Percentiles rank a stretch among this genome's conserved stretches.
Conservation (phyloP, 73 alveolate genomes). For the Paramecium tetraurelia region DNA sequence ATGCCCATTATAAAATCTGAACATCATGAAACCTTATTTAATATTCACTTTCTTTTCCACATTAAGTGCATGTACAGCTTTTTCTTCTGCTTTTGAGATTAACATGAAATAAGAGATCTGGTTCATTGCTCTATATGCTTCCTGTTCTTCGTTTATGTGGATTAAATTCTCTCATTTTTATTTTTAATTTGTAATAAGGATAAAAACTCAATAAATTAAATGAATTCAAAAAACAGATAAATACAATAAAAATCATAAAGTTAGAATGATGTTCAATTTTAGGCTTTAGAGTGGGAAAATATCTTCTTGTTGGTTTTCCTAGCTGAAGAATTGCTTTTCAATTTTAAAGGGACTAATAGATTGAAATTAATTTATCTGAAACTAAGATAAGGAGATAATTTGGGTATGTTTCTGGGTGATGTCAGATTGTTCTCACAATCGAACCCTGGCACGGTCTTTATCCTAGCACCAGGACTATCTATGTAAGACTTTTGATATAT, state of each 20-base stretch:
- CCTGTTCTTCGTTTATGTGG: background rate
- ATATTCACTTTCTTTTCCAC: background rate
- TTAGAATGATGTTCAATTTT: background rate
- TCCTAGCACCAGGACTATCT: slow-evolving; percentile 9
- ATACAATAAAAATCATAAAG: background rate
- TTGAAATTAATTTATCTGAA: background rate
- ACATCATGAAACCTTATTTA: background rate
- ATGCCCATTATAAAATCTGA: background rate
- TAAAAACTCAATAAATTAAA: background rate
- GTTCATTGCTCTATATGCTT: background rate
- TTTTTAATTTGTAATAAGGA: background rate
- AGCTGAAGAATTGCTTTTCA: background rate
- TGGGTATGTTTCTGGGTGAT: background rate
- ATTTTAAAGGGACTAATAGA: background rate
- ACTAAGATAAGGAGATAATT: background rate
- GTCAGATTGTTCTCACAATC: background rate
- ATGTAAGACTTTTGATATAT: background rate
- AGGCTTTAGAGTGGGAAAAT: background rate
- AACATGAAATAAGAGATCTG: background rate
- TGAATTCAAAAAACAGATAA: background rate
- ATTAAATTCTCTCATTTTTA: background rate
- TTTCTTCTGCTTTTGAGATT: background rate
- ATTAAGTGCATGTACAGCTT: background rate
- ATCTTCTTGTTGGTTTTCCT: background rate
- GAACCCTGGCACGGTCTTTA: background rate